These are phyloP conservation scores for Phytophthora rubi DNA, from an alignment of 352 stramenopile genomes.

Conservation along the genomic window DNA sequence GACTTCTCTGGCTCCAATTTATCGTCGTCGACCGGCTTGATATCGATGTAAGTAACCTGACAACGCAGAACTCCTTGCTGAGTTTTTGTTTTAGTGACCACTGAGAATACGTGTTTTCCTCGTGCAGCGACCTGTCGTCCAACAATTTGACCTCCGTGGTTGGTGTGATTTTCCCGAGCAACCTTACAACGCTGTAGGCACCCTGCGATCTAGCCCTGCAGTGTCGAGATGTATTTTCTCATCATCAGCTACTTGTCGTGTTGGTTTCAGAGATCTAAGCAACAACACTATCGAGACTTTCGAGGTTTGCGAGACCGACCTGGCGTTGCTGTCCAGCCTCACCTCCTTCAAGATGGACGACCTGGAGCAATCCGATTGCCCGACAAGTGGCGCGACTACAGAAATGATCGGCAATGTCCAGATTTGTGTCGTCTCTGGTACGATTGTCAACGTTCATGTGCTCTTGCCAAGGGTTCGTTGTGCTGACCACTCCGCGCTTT, in stretches of 20 bases:
- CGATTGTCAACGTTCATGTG: not conserved
- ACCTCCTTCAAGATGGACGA: conserved; percentile 38
- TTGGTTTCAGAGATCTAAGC: conserved; percentile 36
- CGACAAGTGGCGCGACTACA: conserved; percentile 30
- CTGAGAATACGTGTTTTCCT: not conserved
- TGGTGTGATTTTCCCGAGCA: conserved; percentile 39
- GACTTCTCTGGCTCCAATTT: conserved; percentile 36
- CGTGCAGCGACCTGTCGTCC: conserved; percentile 36
- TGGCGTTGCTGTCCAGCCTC: conserved; percentile 27
- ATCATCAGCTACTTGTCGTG: not conserved
- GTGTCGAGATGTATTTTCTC: not conserved
- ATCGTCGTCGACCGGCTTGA: conserved; percentile 27
- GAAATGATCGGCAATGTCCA: conserved; percentile 33
- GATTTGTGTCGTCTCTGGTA: conserved; percentile 46
- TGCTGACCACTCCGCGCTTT: conserved; percentile 1
- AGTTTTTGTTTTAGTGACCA: not conserved
- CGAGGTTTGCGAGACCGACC: conserved; percentile 36
- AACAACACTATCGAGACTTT: conserved; percentile 43
- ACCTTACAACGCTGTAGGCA: conserved; percentile 33
- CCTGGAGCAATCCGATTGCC: conserved; percentile 29
- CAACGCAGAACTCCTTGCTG: not conserved
- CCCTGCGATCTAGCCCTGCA: not conserved
- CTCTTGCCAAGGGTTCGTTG: not conserved
- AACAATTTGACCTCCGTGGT: conserved; percentile 38
- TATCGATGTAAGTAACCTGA: conserved; percentile 32